A percentile compares a stretch with the other conserved stretches of the same genome.
Evolutionary conservation across 352 stramenopile species (phyloP).

Genomic region (Phytophthora pisi): DNA sequence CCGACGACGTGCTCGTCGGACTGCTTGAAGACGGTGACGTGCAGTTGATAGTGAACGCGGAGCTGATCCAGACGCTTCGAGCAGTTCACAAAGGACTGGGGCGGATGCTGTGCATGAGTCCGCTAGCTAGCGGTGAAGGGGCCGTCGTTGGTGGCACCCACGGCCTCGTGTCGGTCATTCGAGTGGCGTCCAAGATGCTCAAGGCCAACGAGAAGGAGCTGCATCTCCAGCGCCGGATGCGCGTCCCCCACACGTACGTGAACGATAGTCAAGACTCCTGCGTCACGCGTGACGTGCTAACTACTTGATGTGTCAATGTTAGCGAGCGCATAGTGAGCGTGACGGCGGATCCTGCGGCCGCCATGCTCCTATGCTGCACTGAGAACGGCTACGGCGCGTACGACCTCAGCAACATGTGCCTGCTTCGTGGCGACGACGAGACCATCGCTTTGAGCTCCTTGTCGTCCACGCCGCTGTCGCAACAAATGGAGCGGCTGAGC

Average conservation of each 20-base stretch:
- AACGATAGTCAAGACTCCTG: background rate
- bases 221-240: slow-evolving; percentile 69
- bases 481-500: slow-evolving; percentile 46
- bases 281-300: background rate
- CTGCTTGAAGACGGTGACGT: slow-evolving; percentile 77
- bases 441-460: slow-evolving; percentile 47
- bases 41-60: slow-evolving; percentile 76
- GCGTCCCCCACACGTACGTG: slow-evolving; percentile 52
- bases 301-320: background rate
- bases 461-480: slow-evolving; percentile 52
- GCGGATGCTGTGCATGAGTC: slow-evolving; percentile 43
- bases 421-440: slow-evolving; percentile 73
- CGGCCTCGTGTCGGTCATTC: slow-evolving; percentile 65
- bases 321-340: slow-evolving; percentile 57
- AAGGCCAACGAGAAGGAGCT: slow-evolving; percentile 68
- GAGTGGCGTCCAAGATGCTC: slow-evolving; percentile 60
- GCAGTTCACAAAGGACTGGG: slow-evolving; percentile 56
- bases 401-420: slow-evolving; percentile 73
- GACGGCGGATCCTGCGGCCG: slow-evolving; percentile 51
- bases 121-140: slow-evolving; percentile 53
- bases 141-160: slow-evolving; percentile 66
- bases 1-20: slow-evolving; percentile 65
- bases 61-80: slow-evolving; percentile 72
- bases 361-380: slow-evolving; percentile 66
- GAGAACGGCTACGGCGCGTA: slow-evolving; percentile 66